phyloP scores from a whole-genome alignment of 345 rosid species.

The Euphorbia lathyris region DNA sequence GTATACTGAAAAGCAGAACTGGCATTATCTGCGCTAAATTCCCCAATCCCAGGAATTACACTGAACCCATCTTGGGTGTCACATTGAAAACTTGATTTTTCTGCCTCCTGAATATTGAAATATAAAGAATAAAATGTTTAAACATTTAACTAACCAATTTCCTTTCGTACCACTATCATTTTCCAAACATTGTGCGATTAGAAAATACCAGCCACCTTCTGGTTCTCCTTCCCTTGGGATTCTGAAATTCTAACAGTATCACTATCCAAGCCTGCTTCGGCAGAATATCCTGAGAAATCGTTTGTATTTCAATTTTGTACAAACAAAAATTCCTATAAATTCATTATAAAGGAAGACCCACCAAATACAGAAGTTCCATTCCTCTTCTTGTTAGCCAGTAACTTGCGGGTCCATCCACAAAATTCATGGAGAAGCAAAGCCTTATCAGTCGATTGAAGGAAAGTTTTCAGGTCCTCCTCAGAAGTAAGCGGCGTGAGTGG shows the following conservation, averaged over 20 bases:
- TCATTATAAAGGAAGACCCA: not conserved
- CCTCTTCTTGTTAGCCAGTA: constrained; percentile 36
- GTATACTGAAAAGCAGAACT: constrained; percentile 21
- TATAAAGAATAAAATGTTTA: constrained; percentile 10
- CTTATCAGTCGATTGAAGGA: constrained; percentile 75
- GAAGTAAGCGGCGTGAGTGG: constrained; percentile 47
- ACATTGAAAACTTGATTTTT: constrained; percentile 51
- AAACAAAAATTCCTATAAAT: not conserved
- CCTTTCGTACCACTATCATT: constrained; percentile 3
- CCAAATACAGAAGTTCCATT: constrained; percentile 41
- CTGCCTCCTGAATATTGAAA: constrained; percentile 38
- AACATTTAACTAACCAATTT: constrained; percentile 8
- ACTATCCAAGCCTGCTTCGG: constrained; percentile 26
- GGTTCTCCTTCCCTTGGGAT: constrained; percentile 35
- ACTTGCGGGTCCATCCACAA: constrained; percentile 74
- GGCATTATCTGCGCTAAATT: constrained; percentile 45
- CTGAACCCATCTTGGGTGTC: constrained; percentile 40
- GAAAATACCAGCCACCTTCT: constrained; percentile 90
- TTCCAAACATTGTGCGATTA: constrained; percentile 28
- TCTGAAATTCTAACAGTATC: constrained; percentile 31
- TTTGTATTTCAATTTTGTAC: not conserved
- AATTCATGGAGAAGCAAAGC: constrained; percentile 65
- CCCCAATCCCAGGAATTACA: constrained; percentile 64
- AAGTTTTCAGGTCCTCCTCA: constrained; percentile 46
- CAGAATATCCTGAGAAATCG: constrained; percentile 31